Conservation (phyloP, 2,329 filamentous ascomycete genomes). For the Ceratocystiopsis brevicomis region DNA sequence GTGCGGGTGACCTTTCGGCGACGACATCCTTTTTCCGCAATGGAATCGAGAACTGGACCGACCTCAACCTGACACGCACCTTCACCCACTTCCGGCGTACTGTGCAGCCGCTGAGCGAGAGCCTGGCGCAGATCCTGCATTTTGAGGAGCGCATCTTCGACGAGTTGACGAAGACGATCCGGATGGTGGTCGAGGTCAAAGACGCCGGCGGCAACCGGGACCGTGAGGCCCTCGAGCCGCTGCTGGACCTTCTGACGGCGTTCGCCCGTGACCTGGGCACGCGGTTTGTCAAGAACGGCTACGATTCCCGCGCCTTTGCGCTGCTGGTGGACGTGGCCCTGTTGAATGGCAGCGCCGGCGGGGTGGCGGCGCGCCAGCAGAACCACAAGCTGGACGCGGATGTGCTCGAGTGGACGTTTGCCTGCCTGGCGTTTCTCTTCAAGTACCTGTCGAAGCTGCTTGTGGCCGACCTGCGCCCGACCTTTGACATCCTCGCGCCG, state of each 20-base stretch:
- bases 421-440: constrained; percentile 83
- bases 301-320: constrained; percentile 59
- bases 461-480: constrained; percentile 66
- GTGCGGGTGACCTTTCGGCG: constrained; percentile 50
- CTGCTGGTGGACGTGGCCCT: constrained; percentile 57
- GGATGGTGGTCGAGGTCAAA: constrained; percentile 25
- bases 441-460: constrained; percentile 85
- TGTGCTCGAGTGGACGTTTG: constrained; percentile 97
- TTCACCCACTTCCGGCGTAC: constrained; percentile 64
- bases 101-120: constrained; percentile 65
- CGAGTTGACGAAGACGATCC: constrained; percentile 53
- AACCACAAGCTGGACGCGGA: constrained; percentile 60
- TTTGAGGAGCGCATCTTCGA: constrained; percentile 75
- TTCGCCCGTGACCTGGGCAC: constrained; percentile 86
- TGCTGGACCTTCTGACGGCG: constrained; percentile 74
- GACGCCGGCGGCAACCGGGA: constrained; percentile 28
- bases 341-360: constrained; percentile 6
- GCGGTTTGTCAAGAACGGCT: constrained; percentile 54
- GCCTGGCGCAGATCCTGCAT: constrained; percentile 77
- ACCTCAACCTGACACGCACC: constrained; percentile 70
- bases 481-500: constrained; percentile 66
- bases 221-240: constrained; percentile 61
- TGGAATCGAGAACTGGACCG: constrained; percentile 71
- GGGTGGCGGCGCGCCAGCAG: constrained; percentile 5
- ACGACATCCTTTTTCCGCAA: constrained; percentile 75